Percentiles rank a stretch among this genome's conserved stretches.
Conservation (phyloP, 805 yeast species). For the Sugiyamaella mastotermitis region DNA sequence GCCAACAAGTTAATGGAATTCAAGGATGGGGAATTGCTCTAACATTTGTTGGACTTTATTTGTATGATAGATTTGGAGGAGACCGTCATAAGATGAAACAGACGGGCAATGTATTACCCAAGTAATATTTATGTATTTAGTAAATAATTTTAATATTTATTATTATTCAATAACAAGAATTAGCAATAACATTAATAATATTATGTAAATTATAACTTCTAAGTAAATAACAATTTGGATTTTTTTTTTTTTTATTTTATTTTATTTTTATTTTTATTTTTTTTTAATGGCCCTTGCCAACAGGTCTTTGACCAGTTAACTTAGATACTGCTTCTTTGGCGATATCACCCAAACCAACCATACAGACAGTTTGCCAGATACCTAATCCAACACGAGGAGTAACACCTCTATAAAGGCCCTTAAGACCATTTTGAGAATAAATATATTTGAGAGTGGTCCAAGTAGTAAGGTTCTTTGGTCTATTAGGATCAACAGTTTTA, state of each 20-base stretch:
- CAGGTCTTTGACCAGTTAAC: slow-evolving; percentile 55
- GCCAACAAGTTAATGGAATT: slow-evolving; percentile 34
- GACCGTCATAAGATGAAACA: no score
- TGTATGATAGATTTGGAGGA: slow-evolving; percentile 38
- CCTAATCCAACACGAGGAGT: slow-evolving; percentile 96
- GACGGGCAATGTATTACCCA: no score
- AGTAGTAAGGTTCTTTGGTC: slow-evolving; percentile 88
- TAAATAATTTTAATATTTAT: no score
- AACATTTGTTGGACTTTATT: slow-evolving; percentile 36
- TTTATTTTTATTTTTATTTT: slow-evolving; percentile 1
- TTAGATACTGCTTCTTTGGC: slow-evolving; percentile 65
- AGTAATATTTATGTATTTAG: no score
- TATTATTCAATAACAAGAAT: no score
- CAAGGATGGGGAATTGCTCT: slow-evolving; percentile 38
- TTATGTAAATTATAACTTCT: no score
- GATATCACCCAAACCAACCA: slow-evolving; percentile 97
- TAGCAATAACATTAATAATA: no score
- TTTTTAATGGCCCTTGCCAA: slow-evolving; percentile 33
- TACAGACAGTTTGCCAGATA: slow-evolving; percentile 96
- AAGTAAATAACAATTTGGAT: no score
- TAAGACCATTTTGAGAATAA: slow-evolving; percentile 72
- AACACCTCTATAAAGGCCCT: slow-evolving; percentile 93
- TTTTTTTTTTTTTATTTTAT: not conserved
- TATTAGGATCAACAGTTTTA: slow-evolving; percentile 85
- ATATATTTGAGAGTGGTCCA: slow-evolving; percentile 73